Conservation (phyloP, 2,329 filamentous ascomycete genomes). For the Polychaeton citri region DNA sequence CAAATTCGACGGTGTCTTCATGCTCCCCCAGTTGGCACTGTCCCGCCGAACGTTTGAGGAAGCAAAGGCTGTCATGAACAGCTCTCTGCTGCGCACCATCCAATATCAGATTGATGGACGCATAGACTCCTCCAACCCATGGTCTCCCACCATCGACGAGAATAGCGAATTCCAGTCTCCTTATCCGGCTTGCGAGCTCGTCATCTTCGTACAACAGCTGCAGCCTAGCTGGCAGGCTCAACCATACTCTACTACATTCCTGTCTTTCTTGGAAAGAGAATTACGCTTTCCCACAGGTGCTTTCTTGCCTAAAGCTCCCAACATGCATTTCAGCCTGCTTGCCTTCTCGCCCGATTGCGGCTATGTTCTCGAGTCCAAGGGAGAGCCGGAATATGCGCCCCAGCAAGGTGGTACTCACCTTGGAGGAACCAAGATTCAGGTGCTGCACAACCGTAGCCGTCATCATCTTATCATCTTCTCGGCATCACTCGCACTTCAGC, state of each 20-base stretch:
- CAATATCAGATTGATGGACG: constrained; percentile 50
- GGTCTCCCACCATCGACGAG: constrained; percentile 57
- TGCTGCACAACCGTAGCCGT: constrained; percentile 32
- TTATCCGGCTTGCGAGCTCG: constrained; percentile 72
- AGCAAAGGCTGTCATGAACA: constrained; percentile 49
- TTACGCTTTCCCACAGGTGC: constrained; percentile 46
- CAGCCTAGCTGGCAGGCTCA: constrained; percentile 11
- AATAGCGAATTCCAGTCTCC: constrained; percentile 40
- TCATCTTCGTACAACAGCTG: constrained; percentile 67
- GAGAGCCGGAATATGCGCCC: constrained; percentile 40
- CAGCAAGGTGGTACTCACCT: constrained; percentile 38
- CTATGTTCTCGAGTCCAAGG: constrained; percentile 50
- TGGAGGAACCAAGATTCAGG: constrained; percentile 44
- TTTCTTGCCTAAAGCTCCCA: constrained; percentile 36
- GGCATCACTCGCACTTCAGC: constrained; percentile 36
- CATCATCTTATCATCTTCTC: constrained; percentile 41
- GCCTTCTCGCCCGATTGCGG: constrained; percentile 55
- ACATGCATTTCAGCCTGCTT: constrained; percentile 45
- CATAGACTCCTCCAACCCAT: constrained; percentile 47
- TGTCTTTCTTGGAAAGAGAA: constrained; percentile 44
- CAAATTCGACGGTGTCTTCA: constrained; percentile 83
- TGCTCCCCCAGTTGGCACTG: constrained; percentile 68
- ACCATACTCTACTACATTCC: constrained; percentile 16
- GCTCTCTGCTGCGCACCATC: constrained; percentile 56
- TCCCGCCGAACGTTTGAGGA: constrained; percentile 37